Base-by-base conservation (phyloP, 208 protist genomes). In the Leishmania arabica region DNA sequence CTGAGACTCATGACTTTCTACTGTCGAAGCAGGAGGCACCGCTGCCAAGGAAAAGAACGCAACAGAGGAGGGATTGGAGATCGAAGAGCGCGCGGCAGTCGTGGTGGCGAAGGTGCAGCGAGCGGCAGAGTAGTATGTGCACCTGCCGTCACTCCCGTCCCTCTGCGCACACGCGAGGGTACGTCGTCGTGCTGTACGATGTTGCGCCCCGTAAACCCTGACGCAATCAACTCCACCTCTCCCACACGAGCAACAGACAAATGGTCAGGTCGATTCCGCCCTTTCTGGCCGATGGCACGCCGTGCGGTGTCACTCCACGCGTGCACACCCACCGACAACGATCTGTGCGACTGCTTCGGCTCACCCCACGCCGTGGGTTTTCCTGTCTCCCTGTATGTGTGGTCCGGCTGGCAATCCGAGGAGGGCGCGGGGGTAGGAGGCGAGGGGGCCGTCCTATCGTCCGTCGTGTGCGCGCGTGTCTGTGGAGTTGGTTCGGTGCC, bases 1-100 rank as follows among this genome's bases (percentile, higher is more conserved):
- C 58, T 82, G 66, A 82, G 66, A 54, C 72, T 86, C 82, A 86
- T 86, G 66, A 53, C 68, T 73, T n/a, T 24, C 27, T 34, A n/a
- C 11, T 37, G 40, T 73, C 24, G 17, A 31, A 34, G 17, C 24
- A 37, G 1, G 40, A 31, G 21, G 17, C 42, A 19, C 24, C 6
- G 6, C 51, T 76, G 53, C 34, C 19, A 15, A 42, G 34, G 34
- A 34, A 34, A 49, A 53, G 9, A 73, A 73, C 54, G 40, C 27
- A 3, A 17, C 8, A 73, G 21, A 27, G 24, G 27, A 21, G 5
- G 42, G 68, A 34, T 53, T 15, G 45, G 27, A 49, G 7, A 53
- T 31, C 68, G 11, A 21, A 53, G 68, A 73, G 68, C 27, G 31
- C 24, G 40, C 42, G 27, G 68, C 68, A 53, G 68, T 42, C 8